phyloP scores from a whole-genome alignment of 31 red algal genomes.

The Odonthalia washingtoniensis region DNA sequence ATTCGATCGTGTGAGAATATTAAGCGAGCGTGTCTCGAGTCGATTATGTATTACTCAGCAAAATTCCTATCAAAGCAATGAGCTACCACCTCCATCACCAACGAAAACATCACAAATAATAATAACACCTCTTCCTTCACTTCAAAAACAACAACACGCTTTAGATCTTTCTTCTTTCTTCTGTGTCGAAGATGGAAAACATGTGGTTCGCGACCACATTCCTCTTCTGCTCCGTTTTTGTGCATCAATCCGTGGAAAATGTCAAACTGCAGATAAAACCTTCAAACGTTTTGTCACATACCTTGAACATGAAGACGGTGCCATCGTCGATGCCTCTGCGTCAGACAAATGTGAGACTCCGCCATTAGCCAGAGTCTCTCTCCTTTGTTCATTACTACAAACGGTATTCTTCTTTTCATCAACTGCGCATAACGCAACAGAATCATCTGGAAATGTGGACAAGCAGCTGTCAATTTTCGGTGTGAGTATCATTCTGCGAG shows the following conservation, averaged over 20 bases:
- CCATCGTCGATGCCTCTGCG: constrained; percentile 19
- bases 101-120: too few relatives aligned
- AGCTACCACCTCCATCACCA: neutral
- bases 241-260: neutral
- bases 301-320: constrained; percentile 8
- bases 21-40: neutral
- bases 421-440: neutral
- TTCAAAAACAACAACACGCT: too few relatives aligned
- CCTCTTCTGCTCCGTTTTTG: constrained; percentile 38
- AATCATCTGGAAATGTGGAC: neutral
- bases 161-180: neutral
- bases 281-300: constrained; percentile 22
- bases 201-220: constrained; percentile 35
- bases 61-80: neutral
- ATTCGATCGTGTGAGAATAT: neutral
- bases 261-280: neutral
- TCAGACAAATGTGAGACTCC: constrained; percentile 4
- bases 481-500: constrained; percentile 40
- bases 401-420: neutral
- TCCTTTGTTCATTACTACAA: constrained; percentile 28
- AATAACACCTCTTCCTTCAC: too few relatives aligned
- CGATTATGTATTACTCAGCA: neutral
- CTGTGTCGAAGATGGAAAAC: constrained; percentile 6
- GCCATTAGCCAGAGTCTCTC: constrained; percentile 21
- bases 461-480: constrained; percentile 19